Conservation (phyloP, 108 stramenopile genomes). For the Halocafeteria seosinensis region DNA sequence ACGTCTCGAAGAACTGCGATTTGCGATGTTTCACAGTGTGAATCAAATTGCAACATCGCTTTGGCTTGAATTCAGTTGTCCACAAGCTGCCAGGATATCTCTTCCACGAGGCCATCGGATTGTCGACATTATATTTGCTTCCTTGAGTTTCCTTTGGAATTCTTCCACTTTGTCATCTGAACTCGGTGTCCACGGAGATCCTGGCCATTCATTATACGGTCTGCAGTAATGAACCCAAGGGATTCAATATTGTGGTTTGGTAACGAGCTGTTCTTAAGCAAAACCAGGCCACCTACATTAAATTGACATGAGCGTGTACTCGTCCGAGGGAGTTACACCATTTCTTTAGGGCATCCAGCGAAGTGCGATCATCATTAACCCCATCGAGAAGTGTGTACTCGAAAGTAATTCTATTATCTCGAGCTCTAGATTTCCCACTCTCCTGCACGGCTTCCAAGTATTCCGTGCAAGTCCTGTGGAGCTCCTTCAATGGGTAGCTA, state of each 20-base stretch:
- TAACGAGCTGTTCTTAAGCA: not conserved
- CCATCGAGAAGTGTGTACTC: not conserved
- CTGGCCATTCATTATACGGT: not conserved
- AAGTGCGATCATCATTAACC: not conserved
- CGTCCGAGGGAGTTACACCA: not conserved
- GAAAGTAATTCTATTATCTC: not conserved
- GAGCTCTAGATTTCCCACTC: not conserved
- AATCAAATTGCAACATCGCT: too few relatives aligned
- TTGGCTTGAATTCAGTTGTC: slow-evolving; percentile 1
- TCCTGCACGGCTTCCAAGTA: slow-evolving; percentile 20
- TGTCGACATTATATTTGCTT: not conserved
- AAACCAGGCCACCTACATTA: not conserved
- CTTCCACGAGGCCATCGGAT: not conserved
- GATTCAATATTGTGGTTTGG: not conserved
- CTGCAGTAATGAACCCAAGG: not conserved
- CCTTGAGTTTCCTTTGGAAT: not conserved
- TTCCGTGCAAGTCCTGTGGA: slow-evolving; percentile 72
- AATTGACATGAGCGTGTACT: not conserved
- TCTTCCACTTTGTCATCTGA: not conserved
- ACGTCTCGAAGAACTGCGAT: too few relatives aligned
- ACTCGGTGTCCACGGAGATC: not conserved
- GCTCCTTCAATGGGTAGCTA: slow-evolving; percentile 59
- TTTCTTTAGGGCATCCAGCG: not conserved
- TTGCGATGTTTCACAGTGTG: too few relatives aligned
- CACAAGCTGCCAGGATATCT: slow-evolving; percentile 1